phyloP scores from a whole-genome alignment of 768 basidiomycete species.

The Rhizopogon vesiculosus region DNA sequence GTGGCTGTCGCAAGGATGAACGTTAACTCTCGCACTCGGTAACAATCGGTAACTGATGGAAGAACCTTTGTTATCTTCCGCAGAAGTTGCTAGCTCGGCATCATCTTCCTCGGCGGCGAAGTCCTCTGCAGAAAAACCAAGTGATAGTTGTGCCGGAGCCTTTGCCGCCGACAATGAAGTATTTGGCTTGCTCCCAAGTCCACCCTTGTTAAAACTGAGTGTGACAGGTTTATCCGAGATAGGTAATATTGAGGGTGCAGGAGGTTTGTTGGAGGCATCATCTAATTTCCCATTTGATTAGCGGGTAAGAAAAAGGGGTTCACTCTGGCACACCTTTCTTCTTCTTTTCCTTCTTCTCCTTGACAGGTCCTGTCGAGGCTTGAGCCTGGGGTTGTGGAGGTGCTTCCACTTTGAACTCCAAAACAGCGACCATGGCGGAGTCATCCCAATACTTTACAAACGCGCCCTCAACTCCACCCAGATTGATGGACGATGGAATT shows the following conservation, averaged over 20 bases:
- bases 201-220: conserved; percentile 60
- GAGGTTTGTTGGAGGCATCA: conserved; percentile 32
- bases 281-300: conserved; percentile 16
- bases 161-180: conserved; percentile 22
- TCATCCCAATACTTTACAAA: conserved; percentile 96
- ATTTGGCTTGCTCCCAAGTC: conserved; percentile 14
- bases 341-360: conserved; percentile 58
- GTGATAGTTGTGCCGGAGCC: conserved; percentile 35
- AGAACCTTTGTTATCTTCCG: conserved; percentile 43
- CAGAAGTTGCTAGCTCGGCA: conserved; percentile 36
- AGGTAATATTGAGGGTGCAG: conserved; percentile 63
- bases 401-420: conserved; percentile 78
- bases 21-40: conserved; percentile 7
- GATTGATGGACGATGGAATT: conserved; percentile 55
- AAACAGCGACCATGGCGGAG: conserved; percentile 63
- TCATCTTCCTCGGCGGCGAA: conserved; percentile 35
- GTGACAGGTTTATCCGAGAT: conserved; percentile 80
- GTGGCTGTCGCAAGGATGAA: conserved; percentile 24
- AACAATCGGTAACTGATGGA: not conserved
- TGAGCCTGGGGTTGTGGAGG: conserved; percentile 33
- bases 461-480: conserved; percentile 68
- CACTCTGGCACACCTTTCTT: conserved; percentile 43
- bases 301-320: not conserved
- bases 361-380: conserved; percentile 40
- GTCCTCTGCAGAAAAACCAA: conserved; percentile 72